These are phyloP conservation scores for Durio zibethinus DNA, from an alignment of 345 rosid genomes.

Conservation along the genomic window DNA sequence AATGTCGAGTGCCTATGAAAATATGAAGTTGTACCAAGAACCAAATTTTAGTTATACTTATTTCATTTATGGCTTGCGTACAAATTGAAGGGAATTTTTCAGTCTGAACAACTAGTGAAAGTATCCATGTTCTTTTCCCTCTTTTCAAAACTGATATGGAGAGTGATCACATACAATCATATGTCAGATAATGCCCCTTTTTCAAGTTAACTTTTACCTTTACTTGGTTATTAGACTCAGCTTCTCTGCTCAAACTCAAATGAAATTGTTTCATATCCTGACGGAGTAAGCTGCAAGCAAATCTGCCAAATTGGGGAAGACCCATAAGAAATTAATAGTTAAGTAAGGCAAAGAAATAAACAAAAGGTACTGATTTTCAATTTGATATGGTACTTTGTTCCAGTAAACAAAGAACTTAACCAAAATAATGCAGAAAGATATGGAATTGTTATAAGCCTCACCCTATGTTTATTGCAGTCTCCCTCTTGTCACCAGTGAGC, in stretches of 20 bases:
- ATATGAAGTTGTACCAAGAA: too few relatives aligned
- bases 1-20: too few relatives aligned
- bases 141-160: not conserved
- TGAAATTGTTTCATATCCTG: constrained; percentile 73
- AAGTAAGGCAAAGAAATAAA: not conserved
- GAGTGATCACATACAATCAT: not conserved
- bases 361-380: not conserved
- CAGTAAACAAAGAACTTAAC: not conserved
- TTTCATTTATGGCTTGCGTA: not conserved
- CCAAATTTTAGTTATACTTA: not conserved
- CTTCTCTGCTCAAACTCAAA: constrained; percentile 32
- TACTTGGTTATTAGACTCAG: constrained; percentile 25
- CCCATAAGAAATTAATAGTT: not conserved
- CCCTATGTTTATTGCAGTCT: constrained; percentile 88
- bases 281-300: constrained; percentile 70
- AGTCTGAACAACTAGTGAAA: not conserved
- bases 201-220: constrained; percentile 26
- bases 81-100: too few relatives aligned
- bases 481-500: constrained; percentile 82
- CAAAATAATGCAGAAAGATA: not conserved
- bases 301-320: constrained; percentile 41
- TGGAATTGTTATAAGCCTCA: constrained; percentile 20
- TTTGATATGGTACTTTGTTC: not conserved
- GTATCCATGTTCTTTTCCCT: not conserved
- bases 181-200: not conserved